Evolutionary conservation across 176 grass and related monocot species (phyloP).

Genomic region (Eleusine coracana): DNA sequence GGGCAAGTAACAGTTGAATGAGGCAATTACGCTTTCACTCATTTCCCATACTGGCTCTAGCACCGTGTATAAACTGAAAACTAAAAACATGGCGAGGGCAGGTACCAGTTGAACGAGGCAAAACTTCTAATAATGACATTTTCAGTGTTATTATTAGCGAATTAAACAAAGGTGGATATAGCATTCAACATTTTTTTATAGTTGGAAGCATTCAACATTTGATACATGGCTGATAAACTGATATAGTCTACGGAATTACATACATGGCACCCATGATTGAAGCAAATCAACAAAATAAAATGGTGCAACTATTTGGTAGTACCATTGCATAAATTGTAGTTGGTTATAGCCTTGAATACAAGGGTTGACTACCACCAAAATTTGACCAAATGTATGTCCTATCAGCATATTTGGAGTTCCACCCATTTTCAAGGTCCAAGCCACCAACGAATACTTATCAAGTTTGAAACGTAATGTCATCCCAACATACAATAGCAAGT

Average conservation of each 20-base stretch:
- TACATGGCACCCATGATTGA: too few species aligned
- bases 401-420: conserved; percentile 6
- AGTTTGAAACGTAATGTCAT: conserved; percentile 7
- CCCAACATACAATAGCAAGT: conserved; percentile 26
- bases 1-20: not conserved
- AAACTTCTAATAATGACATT: conserved; percentile 11
- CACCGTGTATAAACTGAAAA: conserved; percentile 10
- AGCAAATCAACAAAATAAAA: not conserved
- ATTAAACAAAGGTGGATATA: not conserved
- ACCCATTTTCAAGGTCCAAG: not conserved
- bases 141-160: not conserved
- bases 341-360: not conserved
- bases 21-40: not conserved
- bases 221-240: conserved; percentile 1
- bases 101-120: not conserved
- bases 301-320: not conserved
- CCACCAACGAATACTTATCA: not conserved
- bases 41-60: conserved; percentile 6
- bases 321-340: not conserved
- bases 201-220: not conserved
- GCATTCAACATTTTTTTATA: too few species aligned
- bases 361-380: not conserved
- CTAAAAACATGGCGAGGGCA: not conserved
- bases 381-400: not conserved
- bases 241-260: too few species aligned